Conservation (phyloP, 23 red algal genomes). For the Gracilaria gracilis region DNA sequence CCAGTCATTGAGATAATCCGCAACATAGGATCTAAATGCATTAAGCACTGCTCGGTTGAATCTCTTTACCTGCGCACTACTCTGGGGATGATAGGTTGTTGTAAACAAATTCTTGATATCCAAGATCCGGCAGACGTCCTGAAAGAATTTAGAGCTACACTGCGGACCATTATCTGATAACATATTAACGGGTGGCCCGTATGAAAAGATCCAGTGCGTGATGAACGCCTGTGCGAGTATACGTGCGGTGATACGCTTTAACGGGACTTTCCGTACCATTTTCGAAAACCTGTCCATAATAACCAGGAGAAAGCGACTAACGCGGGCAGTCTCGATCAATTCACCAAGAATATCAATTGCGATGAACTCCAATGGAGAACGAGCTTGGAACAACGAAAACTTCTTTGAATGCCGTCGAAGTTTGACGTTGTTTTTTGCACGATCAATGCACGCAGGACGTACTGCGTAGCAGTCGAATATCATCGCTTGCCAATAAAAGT, state of each 20-base stretch:
- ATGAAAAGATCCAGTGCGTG: conserved; percentile 36
- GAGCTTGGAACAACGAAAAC: conserved; percentile 20
- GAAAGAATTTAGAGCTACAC: neutral
- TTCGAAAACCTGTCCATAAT: conserved; percentile 46
- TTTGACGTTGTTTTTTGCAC: neutral
- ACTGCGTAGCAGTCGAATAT: conserved; percentile 3
- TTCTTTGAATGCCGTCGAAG: neutral
- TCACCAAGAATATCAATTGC: conserved; percentile 14
- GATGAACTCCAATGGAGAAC: neutral
- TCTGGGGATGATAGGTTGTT: conserved; percentile 60
- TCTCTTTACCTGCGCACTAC: conserved; percentile 42
- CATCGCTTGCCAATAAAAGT: neutral
- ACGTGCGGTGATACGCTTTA: conserved; percentile 29
- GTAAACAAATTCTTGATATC: conserved; percentile 42
- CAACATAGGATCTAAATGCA: conserved; percentile 31
- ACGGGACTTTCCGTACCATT: conserved; percentile 29
- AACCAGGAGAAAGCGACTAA: neutral
- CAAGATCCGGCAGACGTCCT: conserved; percentile 38
- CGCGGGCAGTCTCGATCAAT: neutral
- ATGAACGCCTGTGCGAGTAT: conserved; percentile 19
- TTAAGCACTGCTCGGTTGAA: conserved; percentile 28
- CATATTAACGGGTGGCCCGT: conserved; percentile 1
- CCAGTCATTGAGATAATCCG: neutral
- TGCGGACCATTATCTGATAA: conserved; percentile 55
- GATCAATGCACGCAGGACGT: neutral